Conservation (phyloP, 352 stramenopile genomes). For the Lagenidium sp. region DNA sequence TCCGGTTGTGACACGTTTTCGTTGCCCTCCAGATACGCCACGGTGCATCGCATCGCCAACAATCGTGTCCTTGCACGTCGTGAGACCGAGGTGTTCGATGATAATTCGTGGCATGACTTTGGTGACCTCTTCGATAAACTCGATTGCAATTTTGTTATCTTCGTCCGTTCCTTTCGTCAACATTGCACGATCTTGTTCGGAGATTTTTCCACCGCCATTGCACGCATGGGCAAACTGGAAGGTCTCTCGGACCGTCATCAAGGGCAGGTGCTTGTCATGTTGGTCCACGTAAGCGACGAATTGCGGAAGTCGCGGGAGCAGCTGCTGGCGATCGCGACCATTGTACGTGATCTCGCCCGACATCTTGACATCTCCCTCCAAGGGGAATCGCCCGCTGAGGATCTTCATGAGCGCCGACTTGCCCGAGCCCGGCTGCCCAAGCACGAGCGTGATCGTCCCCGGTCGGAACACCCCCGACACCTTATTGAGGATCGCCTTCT, state of each 20-base stretch:
- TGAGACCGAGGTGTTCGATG: slow-evolving; percentile 17
- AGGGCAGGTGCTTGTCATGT: slow-evolving; percentile 67
- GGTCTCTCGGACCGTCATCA: slow-evolving; percentile 87
- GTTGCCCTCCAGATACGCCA: slow-evolving; percentile 38
- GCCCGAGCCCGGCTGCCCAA: slow-evolving; percentile 12
- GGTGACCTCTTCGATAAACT: slow-evolving; percentile 7
- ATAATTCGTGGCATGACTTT: slow-evolving; percentile 5
- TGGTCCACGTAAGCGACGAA: slow-evolving; percentile 26
- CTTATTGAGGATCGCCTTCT: slow-evolving; percentile 19
- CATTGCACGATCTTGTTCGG: slow-evolving; percentile 10
- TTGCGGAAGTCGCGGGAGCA: slow-evolving; percentile 15
- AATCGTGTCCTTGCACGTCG: slow-evolving; percentile 27
- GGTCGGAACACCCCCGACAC: slow-evolving; percentile 17
- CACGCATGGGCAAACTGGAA: slow-evolving; percentile 86
- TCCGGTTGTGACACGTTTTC: slow-evolving; percentile 37
- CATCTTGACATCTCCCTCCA: slow-evolving; percentile 13
- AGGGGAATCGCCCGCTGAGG: slow-evolving; percentile 15
- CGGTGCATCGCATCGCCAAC: slow-evolving; percentile 35
- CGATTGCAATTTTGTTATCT: slow-evolving; percentile 21
- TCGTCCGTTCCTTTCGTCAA: slow-evolving; percentile 22
- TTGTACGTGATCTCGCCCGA: slow-evolving; percentile 21
- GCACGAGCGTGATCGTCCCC: slow-evolving; percentile 15
- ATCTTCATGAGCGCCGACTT: slow-evolving; percentile 23
- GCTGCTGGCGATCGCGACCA: slow-evolving; percentile 5
- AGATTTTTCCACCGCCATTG: slow-evolving; percentile 12